These are phyloP conservation scores for Cercophora newfieldiana DNA, from an alignment of 495 filamentous ascomycete genomes.

Conservation along the genomic window DNA sequence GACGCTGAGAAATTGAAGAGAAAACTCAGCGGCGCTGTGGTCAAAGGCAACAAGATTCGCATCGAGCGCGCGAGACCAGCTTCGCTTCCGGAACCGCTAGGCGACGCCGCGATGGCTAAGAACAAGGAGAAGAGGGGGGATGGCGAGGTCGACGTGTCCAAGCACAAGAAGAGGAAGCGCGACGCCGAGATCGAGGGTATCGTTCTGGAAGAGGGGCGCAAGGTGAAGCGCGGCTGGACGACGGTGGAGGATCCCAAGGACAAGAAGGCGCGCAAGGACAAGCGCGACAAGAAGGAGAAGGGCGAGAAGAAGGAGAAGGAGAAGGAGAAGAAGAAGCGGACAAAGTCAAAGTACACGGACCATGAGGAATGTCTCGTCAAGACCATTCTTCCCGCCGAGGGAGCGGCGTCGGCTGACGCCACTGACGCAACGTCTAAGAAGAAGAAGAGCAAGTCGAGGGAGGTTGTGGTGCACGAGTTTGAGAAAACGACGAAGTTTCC, in stretches of 20 bases:
- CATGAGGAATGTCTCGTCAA: constrained; percentile 79
- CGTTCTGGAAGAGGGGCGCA: constrained; percentile 69
- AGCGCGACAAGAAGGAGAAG: constrained; percentile 51
- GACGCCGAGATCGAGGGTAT: constrained; percentile 66
- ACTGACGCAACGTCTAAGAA: constrained; percentile 53
- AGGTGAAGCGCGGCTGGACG: constrained; percentile 91
- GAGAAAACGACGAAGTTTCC: constrained; percentile 74
- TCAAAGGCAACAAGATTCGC: constrained; percentile 82
- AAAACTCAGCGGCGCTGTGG: constrained; percentile 85
- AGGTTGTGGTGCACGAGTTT: constrained; percentile 78
- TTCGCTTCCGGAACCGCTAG: constrained; percentile 34
- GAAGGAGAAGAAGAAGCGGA: constrained; percentile 56
- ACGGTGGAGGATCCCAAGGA: constrained; percentile 61
- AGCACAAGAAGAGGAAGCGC: constrained; percentile 64
- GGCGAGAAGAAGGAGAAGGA: constrained; percentile 58
- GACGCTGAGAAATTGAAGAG: constrained; percentile 87
- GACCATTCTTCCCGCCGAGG: constrained; percentile 70
- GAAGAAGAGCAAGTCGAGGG: constrained; percentile 49
- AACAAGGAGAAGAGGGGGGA: constrained; percentile 39
- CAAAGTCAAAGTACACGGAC: constrained; percentile 74
- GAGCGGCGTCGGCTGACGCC: constrained; percentile 38
- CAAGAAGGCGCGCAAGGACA: constrained; percentile 35
- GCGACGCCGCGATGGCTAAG: constrained; percentile 38
- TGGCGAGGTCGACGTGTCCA: constrained; percentile 36
- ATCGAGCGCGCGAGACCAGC: constrained; percentile 73